phyloP scores from a whole-genome alignment of 2,329 filamentous ascomycete species.

The Colletotrichum coccodes region DNA sequence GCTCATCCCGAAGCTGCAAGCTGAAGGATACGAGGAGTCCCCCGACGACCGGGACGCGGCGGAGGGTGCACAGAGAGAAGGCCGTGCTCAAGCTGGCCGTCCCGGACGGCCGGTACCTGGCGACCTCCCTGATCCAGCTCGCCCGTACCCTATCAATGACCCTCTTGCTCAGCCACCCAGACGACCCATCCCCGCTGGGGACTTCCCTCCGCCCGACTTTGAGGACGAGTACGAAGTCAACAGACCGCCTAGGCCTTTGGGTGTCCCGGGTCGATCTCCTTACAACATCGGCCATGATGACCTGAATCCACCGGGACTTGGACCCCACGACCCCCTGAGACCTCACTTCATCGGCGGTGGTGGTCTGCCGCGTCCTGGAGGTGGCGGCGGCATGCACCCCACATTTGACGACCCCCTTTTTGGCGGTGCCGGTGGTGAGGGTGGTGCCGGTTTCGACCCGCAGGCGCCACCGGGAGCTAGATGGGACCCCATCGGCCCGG shows the following conservation, averaged over 20 bases:
- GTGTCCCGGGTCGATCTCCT: constrained; percentile 61
- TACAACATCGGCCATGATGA: constrained; percentile 86
- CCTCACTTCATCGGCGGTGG: constrained; percentile 71
- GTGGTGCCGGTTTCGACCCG: constrained; percentile 67
- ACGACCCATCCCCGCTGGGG: constrained; percentile 73
- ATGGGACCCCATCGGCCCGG: constrained; percentile 88
- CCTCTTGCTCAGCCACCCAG: constrained; percentile 68
- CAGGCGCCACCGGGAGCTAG: constrained; percentile 88
- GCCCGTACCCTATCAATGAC: constrained; percentile 73
- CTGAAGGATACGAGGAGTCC: constrained; percentile 80
- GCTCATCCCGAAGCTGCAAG: constrained; percentile 79
- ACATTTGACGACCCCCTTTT: constrained; percentile 94
- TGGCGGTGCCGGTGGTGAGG: constrained; percentile 60
- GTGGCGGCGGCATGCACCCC: constrained; percentile 90
- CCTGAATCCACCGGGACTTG: constrained; percentile 86
- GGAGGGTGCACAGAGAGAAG: constrained; percentile 52
- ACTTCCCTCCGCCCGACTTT: constrained; percentile 88
- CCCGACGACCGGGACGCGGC: constrained; percentile 51
- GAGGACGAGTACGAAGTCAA: constrained; percentile 93
- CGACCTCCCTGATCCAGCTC: constrained; percentile 65
- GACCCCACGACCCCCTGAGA: constrained; percentile 84
- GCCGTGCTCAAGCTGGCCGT: constrained; percentile 52
- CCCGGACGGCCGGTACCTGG: constrained; percentile 45
- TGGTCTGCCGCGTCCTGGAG: constrained; percentile 66
- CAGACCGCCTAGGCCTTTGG: constrained; percentile 64